Percentiles rank a stretch among this genome's conserved stretches.
These are phyloP conservation scores for Wickerhamiella musiphila DNA, from an alignment of 805 yeast species.

Conservation along the genomic window DNA sequence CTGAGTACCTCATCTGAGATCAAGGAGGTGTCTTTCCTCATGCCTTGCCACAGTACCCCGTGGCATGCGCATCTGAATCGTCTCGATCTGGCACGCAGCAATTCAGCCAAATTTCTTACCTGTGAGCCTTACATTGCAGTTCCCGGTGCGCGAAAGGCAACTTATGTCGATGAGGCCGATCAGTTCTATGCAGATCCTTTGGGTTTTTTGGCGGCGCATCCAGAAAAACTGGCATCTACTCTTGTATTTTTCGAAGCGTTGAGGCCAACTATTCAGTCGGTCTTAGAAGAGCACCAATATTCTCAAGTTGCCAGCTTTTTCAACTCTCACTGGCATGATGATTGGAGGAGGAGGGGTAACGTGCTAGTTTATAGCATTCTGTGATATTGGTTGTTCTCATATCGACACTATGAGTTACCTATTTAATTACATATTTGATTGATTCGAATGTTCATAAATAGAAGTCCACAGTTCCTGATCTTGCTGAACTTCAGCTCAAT, in stretches of 20 bases:
- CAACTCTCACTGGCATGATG: conserved; percentile 79
- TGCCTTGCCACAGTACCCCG: conserved; percentile 97
- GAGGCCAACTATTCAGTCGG: conserved; percentile 28
- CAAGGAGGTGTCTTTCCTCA: conserved; percentile 55
- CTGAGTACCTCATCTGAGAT: conserved; percentile 28
- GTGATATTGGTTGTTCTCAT: too few relatives aligned
- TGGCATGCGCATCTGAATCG: conserved; percentile 75
- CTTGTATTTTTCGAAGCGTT: conserved; percentile 56
- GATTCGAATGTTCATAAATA: too few relatives aligned
- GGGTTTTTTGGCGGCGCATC: conserved; percentile 35
- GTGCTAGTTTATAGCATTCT: conserved; percentile 50
- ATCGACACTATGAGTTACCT: too few relatives aligned
- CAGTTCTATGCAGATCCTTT: conserved; percentile 51
- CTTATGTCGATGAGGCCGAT: conserved; percentile 78
- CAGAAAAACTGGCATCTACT: conserved; percentile 22
- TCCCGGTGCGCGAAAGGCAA: conserved; percentile 19
- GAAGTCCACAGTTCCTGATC: too few relatives aligned
- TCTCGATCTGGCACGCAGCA: conserved; percentile 18
- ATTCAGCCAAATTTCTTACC: conserved; percentile 53
- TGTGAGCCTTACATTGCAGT: conserved; percentile 71
- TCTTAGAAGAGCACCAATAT: conserved; percentile 22
- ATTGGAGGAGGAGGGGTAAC: conserved; percentile 61
- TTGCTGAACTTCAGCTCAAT: too few relatives aligned
- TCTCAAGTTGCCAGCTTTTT: conserved; percentile 36
- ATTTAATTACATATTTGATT: too few relatives aligned